Evolutionary conservation across 805 yeast genomes (phyloP).

Genomic region (Myxozyma sirexii): DNA sequence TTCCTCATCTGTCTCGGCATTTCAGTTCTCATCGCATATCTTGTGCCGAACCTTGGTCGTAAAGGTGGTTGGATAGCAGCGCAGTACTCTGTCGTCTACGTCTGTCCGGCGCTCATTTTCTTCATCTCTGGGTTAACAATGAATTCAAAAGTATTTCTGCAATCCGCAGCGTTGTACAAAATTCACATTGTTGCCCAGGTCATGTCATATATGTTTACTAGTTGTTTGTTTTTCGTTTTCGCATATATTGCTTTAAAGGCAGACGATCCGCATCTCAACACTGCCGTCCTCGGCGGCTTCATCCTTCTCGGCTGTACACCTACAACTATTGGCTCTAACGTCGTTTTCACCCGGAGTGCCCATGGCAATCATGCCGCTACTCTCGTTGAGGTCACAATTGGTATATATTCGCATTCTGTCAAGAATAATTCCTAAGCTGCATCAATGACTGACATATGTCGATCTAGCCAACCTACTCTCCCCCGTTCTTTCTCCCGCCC

Average conservation of each 20-base stretch:
- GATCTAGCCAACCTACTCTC: slow-evolving; percentile 61
- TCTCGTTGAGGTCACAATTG: slow-evolving; percentile 81
- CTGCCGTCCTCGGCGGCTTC: slow-evolving; percentile 78
- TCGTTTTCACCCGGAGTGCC: slow-evolving; percentile 85
- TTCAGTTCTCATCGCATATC: slow-evolving; percentile 72
- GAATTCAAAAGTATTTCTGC: slow-evolving; percentile 60
- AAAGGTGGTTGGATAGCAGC: slow-evolving; percentile 77
- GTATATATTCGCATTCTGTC: slow-evolving; percentile 45
- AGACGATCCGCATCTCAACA: slow-evolving; percentile 58
- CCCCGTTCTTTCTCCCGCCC: slow-evolving; percentile 84
- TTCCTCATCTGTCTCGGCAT: slow-evolving; percentile 71
- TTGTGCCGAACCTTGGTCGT: slow-evolving; percentile 80
- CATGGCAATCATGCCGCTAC: slow-evolving; percentile 82
- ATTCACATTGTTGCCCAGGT: slow-evolving; percentile 70
- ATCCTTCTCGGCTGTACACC: slow-evolving; percentile 85
- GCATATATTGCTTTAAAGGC: slow-evolving; percentile 67
- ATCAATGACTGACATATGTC: neutral
- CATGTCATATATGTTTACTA: slow-evolving; percentile 64
- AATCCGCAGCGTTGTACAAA: slow-evolving; percentile 74
- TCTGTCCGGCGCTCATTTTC: slow-evolving; percentile 85
- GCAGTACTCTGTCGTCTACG: slow-evolving; percentile 79
- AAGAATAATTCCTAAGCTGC: too few species aligned
- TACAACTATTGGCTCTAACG: slow-evolving; percentile 91
- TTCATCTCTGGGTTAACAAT: slow-evolving; percentile 79
- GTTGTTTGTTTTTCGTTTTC: slow-evolving; percentile 70